Conservation (phyloP, 176 grass and related monocot species). For the Otatea glauca region DNA sequence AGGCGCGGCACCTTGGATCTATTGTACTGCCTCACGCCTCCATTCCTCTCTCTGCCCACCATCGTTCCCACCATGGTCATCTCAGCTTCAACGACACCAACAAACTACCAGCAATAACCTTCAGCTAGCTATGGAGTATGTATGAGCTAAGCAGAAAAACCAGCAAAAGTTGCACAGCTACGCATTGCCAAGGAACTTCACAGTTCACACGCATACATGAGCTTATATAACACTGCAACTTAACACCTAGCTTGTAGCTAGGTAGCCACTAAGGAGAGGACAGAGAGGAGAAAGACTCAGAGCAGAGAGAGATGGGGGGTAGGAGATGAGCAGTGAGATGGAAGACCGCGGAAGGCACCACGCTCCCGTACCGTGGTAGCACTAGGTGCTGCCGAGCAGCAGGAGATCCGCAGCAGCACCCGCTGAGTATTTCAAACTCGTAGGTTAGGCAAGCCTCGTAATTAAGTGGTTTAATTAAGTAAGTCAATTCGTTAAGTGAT, state of each 20-base stretch:
- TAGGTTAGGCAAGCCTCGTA: no score
- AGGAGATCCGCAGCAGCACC: no score
- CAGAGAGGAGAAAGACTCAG: background rate
- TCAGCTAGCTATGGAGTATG: background rate
- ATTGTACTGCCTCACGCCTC: conserved; percentile 72
- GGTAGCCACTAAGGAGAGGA: background rate
- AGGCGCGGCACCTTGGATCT: conserved; percentile 88
- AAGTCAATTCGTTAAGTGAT: no score
- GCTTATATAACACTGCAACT: conserved; percentile 33
- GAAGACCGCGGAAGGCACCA: background rate
- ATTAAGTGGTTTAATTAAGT: no score
- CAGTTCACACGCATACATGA: background rate
- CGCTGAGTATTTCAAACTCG: no score
- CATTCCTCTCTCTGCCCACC: conserved; percentile 39
- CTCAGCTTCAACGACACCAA: background rate
- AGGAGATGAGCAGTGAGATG: background rate
- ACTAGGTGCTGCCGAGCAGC: no score
- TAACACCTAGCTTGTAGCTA: background rate
- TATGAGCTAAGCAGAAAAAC: background rate
- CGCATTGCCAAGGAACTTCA: background rate
- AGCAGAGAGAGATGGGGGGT: background rate
- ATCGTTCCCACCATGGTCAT: conserved; percentile 46
- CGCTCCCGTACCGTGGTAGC: no score
- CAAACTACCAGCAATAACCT: conserved; percentile 15
- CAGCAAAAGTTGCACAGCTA: conserved; percentile 15